Evolutionary conservation across 2,329 filamentous ascomycete genomes (phyloP).

Genomic region (Fusarium sp.): DNA sequence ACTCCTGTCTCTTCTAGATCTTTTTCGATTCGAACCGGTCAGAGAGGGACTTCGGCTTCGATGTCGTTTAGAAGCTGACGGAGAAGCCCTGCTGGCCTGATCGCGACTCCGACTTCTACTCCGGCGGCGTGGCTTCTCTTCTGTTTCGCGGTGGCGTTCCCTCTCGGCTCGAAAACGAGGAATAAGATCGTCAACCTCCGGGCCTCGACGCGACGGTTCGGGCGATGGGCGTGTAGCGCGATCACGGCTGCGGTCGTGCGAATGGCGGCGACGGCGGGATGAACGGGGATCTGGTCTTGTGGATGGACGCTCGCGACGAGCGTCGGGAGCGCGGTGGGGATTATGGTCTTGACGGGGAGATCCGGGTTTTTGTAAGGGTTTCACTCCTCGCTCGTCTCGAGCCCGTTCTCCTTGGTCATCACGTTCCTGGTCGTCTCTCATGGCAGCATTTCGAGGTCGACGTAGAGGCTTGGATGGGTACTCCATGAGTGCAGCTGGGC

Average conservation of each 20-base stretch:
- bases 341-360: slow-evolving; percentile 50
- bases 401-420: slow-evolving; percentile 56
- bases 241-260: slow-evolving; percentile 56
- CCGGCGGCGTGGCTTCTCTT: slow-evolving; percentile 52
- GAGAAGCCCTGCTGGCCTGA: slow-evolving; percentile 51
- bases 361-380: slow-evolving; percentile 50
- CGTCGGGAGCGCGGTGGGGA: slow-evolving; percentile 50
- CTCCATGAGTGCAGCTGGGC: slow-evolving; percentile 49
- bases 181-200: slow-evolving; percentile 55
- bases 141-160: slow-evolving; percentile 50
- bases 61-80: slow-evolving; percentile 58
- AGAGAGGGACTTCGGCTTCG: slow-evolving; percentile 59
- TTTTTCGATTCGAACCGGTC: slow-evolving; percentile 57
- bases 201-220: slow-evolving; percentile 46
- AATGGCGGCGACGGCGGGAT: slow-evolving; percentile 55
- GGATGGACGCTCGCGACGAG: slow-evolving; percentile 53
- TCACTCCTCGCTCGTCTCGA: slow-evolving; percentile 54
- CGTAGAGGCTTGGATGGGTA: slow-evolving; percentile 52
- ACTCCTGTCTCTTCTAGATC: slow-evolving; percentile 54
- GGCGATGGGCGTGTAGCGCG: slow-evolving; percentile 46
- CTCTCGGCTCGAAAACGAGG: slow-evolving; percentile 52
- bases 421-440: slow-evolving; percentile 56
- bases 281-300: slow-evolving; percentile 51
- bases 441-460: slow-evolving; percentile 58
- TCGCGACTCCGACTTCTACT: slow-evolving; percentile 52